Conservation (phyloP, 768 basidiomycete species). For the Exsudoporus frostii region DNA sequence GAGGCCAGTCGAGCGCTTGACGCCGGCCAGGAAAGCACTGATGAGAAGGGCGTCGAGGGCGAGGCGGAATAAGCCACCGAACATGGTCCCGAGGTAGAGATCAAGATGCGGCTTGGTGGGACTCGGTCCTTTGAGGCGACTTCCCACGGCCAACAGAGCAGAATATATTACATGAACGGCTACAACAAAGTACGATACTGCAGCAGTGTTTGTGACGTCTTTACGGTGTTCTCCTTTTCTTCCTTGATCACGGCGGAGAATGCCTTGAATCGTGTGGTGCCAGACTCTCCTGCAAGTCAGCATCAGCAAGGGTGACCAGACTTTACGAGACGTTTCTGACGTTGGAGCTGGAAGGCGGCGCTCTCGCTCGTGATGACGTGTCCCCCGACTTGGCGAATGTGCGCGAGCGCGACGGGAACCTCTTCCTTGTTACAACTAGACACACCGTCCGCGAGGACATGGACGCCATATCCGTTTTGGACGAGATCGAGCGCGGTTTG, state of each 20-base stretch:
- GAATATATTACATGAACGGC: background rate
- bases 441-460: slow-evolving; percentile 81
- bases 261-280: slow-evolving; percentile 61
- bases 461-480: slow-evolving; percentile 45
- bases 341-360: slow-evolving; percentile 71
- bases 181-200: slow-evolving; percentile 24
- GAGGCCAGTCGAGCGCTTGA: slow-evolving; percentile 78
- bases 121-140: background rate
- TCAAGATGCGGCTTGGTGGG: background rate
- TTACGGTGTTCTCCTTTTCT: slow-evolving; percentile 60
- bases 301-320: slow-evolving; percentile 13
- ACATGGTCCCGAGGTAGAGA: slow-evolving; percentile 17
- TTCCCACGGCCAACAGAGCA: slow-evolving; percentile 19
- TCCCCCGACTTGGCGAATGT: slow-evolving; percentile 71
- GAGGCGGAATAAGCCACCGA: slow-evolving; percentile 50
- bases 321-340: slow-evolving; percentile 31
- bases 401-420: slow-evolving; percentile 67
- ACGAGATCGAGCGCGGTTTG: slow-evolving; percentile 78
- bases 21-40: slow-evolving; percentile 79
- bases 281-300: slow-evolving; percentile 52
- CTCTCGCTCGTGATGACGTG: slow-evolving; percentile 80
- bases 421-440: slow-evolving; percentile 81
- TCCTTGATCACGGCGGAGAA: slow-evolving; percentile 76
- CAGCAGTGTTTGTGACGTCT: slow-evolving; percentile 33
- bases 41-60: slow-evolving; percentile 77